Conservation (phyloP, 768 basidiomycete species). For the Lactifluus pinguis region DNA sequence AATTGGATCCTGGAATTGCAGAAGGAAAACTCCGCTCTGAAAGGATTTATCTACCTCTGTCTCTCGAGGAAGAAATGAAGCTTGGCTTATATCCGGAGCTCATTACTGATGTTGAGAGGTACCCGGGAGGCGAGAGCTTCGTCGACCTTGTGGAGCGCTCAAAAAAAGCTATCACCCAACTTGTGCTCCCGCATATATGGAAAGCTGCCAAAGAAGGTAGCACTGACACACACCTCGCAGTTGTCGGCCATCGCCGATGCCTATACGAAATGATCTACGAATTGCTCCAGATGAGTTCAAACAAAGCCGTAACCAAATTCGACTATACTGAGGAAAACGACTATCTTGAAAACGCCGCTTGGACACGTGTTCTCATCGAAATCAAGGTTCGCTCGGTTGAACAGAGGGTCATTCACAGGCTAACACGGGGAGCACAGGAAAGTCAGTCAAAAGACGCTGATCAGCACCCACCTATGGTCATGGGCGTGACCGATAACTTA, state of each 20-base stretch:
- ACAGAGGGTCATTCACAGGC: background rate
- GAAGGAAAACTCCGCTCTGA: too few species aligned
- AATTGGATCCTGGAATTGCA: slow-evolving; percentile 61
- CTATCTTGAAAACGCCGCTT: slow-evolving; percentile 60
- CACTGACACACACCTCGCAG: slow-evolving; percentile 43
- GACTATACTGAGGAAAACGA: slow-evolving; percentile 25
- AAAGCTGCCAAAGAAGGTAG: slow-evolving; percentile 32
- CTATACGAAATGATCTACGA: slow-evolving; percentile 45
- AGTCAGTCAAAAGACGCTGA: slow-evolving; percentile 23
- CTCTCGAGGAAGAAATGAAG: slow-evolving; percentile 40
- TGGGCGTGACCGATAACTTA: slow-evolving; percentile 41
- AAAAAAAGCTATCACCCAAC: slow-evolving; percentile 37
- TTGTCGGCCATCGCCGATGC: slow-evolving; percentile 71
- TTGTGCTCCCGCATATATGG: slow-evolving; percentile 49
- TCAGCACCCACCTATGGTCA: slow-evolving; percentile 28
- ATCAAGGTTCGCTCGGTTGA: slow-evolving; percentile 31
- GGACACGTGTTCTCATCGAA: slow-evolving; percentile 48
- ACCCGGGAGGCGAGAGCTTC: slow-evolving; percentile 64
- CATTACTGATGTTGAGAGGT: slow-evolving; percentile 39
- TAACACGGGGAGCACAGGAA: slow-evolving; percentile 22
- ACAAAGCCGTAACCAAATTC: slow-evolving; percentile 19
- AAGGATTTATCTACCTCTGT: too few species aligned
- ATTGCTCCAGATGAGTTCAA: slow-evolving; percentile 36
- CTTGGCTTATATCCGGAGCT: slow-evolving; percentile 46
- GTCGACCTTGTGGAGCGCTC: slow-evolving; percentile 55